Percentiles rank a stretch among this genome's conserved stretches.
Evolutionary conservation across 257 asterid species (phyloP).

Genomic region (Verbascum thapsus): DNA sequence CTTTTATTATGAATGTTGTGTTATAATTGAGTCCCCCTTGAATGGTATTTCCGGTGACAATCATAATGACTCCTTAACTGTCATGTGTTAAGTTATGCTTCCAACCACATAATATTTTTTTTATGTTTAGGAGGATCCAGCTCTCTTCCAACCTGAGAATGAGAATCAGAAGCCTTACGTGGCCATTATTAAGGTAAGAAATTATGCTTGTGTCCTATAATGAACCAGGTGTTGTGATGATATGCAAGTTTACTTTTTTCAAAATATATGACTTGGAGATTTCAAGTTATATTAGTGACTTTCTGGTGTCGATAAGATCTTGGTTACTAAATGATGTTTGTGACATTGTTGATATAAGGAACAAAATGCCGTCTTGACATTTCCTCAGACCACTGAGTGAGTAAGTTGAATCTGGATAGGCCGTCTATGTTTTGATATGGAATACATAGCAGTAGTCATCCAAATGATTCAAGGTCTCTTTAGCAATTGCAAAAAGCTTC

Average conservation of each 20-base stretch:
- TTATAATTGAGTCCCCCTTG: background rate
- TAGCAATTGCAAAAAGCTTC: constrained; percentile 5
- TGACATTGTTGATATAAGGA: background rate
- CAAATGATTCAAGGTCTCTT: background rate
- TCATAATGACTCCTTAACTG: background rate
- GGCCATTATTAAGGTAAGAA: constrained; percentile 85
- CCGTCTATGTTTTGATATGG: constrained; percentile 8
- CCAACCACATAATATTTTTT: constrained; percentile 19
- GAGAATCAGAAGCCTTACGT: constrained; percentile 76
- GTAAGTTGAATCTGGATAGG: background rate
- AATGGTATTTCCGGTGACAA: background rate
- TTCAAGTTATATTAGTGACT: constrained; percentile 2
- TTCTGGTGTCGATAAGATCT: constrained; percentile 17
- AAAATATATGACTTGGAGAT: constrained; percentile 12
- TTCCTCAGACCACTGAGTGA: background rate
- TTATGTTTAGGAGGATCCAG: constrained; percentile 76
- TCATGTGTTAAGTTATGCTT: background rate
- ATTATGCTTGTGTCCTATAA: background rate
- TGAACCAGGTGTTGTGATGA: constrained; percentile 13
- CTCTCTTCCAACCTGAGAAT: constrained; percentile 76
- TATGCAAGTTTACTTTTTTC: background rate
- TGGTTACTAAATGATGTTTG: constrained; percentile 10
- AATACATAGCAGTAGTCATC: background rate
- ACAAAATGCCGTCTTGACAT: background rate
- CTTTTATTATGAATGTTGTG: background rate